Evolutionary conservation across 805 yeast species (phyloP).

Genomic region (Starmerella scarabaei): DNA sequence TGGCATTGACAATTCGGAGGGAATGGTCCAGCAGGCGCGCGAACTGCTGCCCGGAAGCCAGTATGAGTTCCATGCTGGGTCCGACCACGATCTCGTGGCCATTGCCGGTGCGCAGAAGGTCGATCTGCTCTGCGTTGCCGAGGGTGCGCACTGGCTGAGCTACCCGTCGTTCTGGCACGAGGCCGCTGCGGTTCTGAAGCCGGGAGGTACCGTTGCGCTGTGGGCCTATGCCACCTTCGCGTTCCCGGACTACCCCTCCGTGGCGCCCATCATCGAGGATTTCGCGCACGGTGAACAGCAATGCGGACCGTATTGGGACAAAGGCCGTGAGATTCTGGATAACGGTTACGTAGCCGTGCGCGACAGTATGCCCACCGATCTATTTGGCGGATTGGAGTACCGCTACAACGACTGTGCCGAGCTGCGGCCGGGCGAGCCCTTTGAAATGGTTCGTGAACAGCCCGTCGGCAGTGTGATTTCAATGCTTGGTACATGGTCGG

Average conservation of each 20-base stretch:
- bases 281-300: constrained; percentile 37
- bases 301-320: constrained; percentile 65
- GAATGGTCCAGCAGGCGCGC: constrained; percentile 42
- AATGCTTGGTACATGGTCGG: constrained; percentile 60
- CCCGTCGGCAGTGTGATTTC: constrained; percentile 36
- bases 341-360: constrained; percentile 32
- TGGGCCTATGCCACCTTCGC: constrained; percentile 74
- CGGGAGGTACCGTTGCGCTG: constrained; percentile 55
- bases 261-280: constrained; percentile 41
- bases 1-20: constrained; percentile 50
- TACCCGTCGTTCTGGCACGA: constrained; percentile 41
- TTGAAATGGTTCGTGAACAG: constrained; percentile 16
- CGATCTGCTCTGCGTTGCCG: constrained; percentile 66
- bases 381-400: constrained; percentile 32
- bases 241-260: constrained; percentile 38
- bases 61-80: constrained; percentile 13
- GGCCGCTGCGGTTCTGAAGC: constrained; percentile 38
- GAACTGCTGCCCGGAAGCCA: constrained; percentile 21
- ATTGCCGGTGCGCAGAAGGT: constrained; percentile 28
- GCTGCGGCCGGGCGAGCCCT: constrained; percentile 16
- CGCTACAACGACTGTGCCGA: constrained; percentile 23
- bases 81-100: constrained; percentile 19
- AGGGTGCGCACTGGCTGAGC: constrained; percentile 78
- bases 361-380: constrained; percentile 30
- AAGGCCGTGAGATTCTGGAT: constrained; percentile 53